phyloP scores from a whole-genome alignment of 2,329 filamentous ascomycete genomes.

The Cladophialophora immunda region DNA sequence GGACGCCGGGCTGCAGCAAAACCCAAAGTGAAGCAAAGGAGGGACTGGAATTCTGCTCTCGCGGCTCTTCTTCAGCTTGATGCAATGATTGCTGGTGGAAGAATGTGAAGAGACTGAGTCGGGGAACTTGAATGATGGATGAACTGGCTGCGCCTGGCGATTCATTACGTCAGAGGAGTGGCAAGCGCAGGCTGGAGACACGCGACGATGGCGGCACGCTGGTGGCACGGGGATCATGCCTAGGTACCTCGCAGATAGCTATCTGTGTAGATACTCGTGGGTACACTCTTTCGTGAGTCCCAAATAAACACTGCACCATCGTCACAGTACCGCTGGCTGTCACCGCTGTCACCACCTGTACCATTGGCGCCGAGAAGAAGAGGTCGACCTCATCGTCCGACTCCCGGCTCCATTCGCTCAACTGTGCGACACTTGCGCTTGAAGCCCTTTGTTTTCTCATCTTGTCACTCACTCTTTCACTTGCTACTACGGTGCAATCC shows the following conservation, averaged over 20 bases:
- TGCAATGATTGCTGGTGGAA: background rate
- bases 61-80: background rate
- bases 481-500: background rate
- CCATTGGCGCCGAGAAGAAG: background rate
- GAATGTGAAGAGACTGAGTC: background rate
- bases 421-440: background rate
- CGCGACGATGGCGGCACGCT: background rate
- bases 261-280: no score
- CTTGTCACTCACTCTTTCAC: background rate
- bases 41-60: background rate
- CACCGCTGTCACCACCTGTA: background rate
- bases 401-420: background rate
- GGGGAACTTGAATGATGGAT: background rate
- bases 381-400: background rate
- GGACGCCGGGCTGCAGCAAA: background rate
- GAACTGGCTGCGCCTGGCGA: background rate
- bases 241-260: no score
- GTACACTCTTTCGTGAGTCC: no score
- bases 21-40: background rate
- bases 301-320: background rate
- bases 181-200: background rate
- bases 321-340: background rate
- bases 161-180: constrained; percentile 1
- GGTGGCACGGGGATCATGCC: no score
- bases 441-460: background rate